Base-by-base conservation (phyloP, 768 basidiomycete species). In the Termitomyces sp. region DNA sequence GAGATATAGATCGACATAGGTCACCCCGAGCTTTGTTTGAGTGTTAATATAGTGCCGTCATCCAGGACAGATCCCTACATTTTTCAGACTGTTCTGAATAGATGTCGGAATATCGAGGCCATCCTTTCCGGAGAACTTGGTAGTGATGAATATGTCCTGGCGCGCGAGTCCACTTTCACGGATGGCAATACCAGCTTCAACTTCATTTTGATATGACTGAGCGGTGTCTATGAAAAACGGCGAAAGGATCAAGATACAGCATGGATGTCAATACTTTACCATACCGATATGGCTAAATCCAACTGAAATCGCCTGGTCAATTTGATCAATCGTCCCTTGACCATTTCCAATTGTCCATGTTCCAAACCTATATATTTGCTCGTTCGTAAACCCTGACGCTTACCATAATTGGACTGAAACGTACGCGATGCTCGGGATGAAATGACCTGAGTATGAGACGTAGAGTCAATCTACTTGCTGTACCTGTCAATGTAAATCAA, bases 1-100 rank as follows among this genome's bases (percentile, higher is more conserved):
- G 42, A 90, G 80, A 69, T 91, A 91, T 39, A 90, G 68, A 68
- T 92, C 87, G 13, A 90, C 79, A 62, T 86, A 86, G 1, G 75
- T 65, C 5, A 90, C 73, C 0, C 84, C 86, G 22, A 89, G 77
- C 88, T 89, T 61, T 13, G 30, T 14, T 24, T 22, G n/a, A 34
- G 42, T 18, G 20, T 16, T 37, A 16, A 24, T 26, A 26, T 16
- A 6, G 27, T 16, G 7, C 13, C 22, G 32, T 3, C 6, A 22
- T 43, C 16, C 4, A 30, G 3, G 34, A 44, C 10, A 33, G 8
- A 24, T 32, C 68, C 81, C 43, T 59, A 85, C 85, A 44, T 81
- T 81, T 57, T 79, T 73, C 57, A 88, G 63, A 54, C 84, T 86
- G 62, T 84, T 77, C 30, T 76, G 66, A 44, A 86, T 82, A 13